Conservation (phyloP, 164 flowering plant genomes). For the Vitis rupestris region DNA sequence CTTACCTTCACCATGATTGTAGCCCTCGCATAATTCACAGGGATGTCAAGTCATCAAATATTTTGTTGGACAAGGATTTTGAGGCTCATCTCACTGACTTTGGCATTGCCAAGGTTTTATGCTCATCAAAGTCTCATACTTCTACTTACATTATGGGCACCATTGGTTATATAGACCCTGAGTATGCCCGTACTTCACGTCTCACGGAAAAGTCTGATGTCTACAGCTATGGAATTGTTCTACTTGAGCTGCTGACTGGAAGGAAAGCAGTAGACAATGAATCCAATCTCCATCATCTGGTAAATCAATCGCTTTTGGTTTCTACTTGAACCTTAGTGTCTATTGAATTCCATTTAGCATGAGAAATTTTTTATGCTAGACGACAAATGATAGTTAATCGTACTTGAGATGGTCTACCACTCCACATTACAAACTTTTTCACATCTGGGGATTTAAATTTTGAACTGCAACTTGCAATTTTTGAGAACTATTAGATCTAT, state of each 20-base stretch:
- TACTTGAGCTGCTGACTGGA: constrained; percentile 91
- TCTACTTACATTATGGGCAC: constrained; percentile 95
- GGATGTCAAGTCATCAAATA: constrained; percentile 95
- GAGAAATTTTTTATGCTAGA: too few species aligned
- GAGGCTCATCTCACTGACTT: constrained; percentile 97
- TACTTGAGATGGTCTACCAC: too few species aligned
- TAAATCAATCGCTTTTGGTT: constrained; percentile 17
- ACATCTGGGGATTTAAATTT: too few species aligned
- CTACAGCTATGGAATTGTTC: constrained; percentile 89
- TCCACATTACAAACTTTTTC: too few species aligned
- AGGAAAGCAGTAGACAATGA: constrained; percentile 94
- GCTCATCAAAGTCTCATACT: constrained; percentile 71
- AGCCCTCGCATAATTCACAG: constrained; percentile 92
- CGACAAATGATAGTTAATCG: too few species aligned
- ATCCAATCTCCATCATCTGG: constrained; percentile 91
- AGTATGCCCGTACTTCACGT: constrained; percentile 96
- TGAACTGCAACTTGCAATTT: too few species aligned
- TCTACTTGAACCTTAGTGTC: background rate
- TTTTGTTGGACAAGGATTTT: constrained; percentile 78
- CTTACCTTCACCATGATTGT: constrained; percentile 97
- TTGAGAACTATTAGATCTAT: too few species aligned
- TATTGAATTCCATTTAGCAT: background rate
- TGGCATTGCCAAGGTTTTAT: constrained; percentile 90
- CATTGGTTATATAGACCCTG: constrained; percentile 97
- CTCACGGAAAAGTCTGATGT: constrained; percentile 97